Percentiles rank a stretch among this genome's conserved stretches.
Conservation (phyloP, 495 filamentous ascomycete genomes). For the Ramalina peruviana region DNA sequence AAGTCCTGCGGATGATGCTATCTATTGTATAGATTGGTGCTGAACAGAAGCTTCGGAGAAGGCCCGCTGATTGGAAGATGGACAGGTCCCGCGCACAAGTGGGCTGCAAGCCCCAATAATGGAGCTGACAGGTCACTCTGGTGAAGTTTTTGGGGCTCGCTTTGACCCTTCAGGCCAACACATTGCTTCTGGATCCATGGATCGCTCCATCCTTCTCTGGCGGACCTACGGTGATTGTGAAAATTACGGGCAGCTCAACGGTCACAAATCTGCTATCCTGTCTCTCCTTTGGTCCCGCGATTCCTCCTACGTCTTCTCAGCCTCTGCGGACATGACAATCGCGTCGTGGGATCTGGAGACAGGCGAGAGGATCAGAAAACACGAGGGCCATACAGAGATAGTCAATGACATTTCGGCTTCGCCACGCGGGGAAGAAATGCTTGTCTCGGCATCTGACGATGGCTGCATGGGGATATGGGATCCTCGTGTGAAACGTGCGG, state of each 20-base stretch:
- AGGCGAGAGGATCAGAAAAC: slow-evolving; percentile 72
- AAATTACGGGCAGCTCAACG: slow-evolving; percentile 77
- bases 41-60: slow-evolving; percentile 9
- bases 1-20: background rate
- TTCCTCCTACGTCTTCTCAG: slow-evolving; percentile 78
- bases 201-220: slow-evolving; percentile 90
- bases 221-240: slow-evolving; percentile 80
- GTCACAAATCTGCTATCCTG: slow-evolving; percentile 79
- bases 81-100: slow-evolving; percentile 68
- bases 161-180: slow-evolving; percentile 79
- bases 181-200: slow-evolving; percentile 92
- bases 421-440: slow-evolving; percentile 74
- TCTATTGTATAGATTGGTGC: slow-evolving; percentile 5
- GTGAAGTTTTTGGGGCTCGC: slow-evolving; percentile 80
- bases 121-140: slow-evolving; percentile 70
- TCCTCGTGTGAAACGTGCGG: slow-evolving; percentile 75
- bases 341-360: slow-evolving; percentile 92
- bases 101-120: slow-evolving; percentile 84
- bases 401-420: slow-evolving; percentile 82
- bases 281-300: slow-evolving; percentile 96
- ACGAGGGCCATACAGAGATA: slow-evolving; percentile 86
- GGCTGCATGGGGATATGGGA: slow-evolving; percentile 95
- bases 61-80: slow-evolving; percentile 19
- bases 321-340: slow-evolving; percentile 81
- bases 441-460: slow-evolving; percentile 84